Evolutionary conservation across 1,284 basidiomycete species (phyloP), one percentile per base, ranked within the genome.

Genomic region (Cryptococcus sp.): DNA sequence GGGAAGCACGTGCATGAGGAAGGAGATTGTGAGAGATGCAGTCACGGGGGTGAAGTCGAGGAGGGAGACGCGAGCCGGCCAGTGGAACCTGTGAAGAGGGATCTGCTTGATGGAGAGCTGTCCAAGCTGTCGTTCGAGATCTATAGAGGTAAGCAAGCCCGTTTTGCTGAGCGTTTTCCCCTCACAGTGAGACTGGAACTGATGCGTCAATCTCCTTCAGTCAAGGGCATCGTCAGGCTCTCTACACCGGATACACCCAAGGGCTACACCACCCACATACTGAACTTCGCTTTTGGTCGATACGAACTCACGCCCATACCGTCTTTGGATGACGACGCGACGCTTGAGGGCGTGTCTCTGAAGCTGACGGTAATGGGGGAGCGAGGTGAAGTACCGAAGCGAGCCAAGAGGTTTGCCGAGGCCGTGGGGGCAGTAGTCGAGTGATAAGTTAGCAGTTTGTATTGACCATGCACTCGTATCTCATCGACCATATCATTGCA

Each of bases 231-330:
- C 66, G 80, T 91, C 24, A 81, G 81, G 37, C 71, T 88, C n/a
- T 68, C 57, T 0, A 53, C 68, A 5, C 53, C 62, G 9, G 28
- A 33, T 33, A 44, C 57, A 20, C 46, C 44, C 13, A 18, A 40
- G 7, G 47, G 38, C 18, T 80, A 79, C 21, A 73, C 79, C 15
- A 75, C 70, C 44, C 73, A 82, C 65, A 88, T 93, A 60, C 71
- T 94, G 59, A 95, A 95, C 72, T 95, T 89, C 88, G 91, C 91
- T 5, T 95, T 94, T 76, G 89, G 89, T 18, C 82, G 90, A 49
- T 85, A 83, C 70, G 89, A 91, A 37, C 78, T 93, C 46, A 85
- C 81, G 4, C 70, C 70, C 6, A 69, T 80, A 21, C 66, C 69
- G 9, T 63, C 72, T 16, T 75, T 79, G n/a, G 75, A 74, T 42